Base-by-base conservation (phyloP, 495 filamentous ascomycete species). In the Penicillium paxilli region DNA sequence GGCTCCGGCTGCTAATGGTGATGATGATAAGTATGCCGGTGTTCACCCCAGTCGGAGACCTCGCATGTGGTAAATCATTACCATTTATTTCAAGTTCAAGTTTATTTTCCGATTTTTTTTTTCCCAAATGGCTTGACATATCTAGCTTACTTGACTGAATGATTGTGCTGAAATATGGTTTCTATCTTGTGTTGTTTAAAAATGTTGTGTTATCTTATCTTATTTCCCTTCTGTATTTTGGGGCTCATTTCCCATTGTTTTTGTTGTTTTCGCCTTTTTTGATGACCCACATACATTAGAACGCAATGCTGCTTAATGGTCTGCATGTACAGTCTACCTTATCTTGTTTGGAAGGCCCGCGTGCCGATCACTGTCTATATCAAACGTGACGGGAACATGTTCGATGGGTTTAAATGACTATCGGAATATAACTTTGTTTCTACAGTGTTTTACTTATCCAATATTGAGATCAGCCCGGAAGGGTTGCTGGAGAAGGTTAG, bases 41-140 rank as follows among this genome's bases (percentile, higher is more conserved):
- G 67, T 87, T 11, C 85, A 87, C 66, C 84, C 85, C 2, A 87
- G 84, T 61, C 74, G 84, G 22, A 71, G 80, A 62, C 64, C 56
- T n/a, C 70, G 70, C 46, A 73, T 88, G 62, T 64, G 57, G 35
- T 70, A 60, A 44, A 48, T n/a, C 17, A 6, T 9, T 12, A 10
- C n/a, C n/a, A n/a, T n/a, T n/a, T n/a, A n/a, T n/a, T n/a, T n/a
- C n/a, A n/a, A n/a, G n/a, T n/a, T n/a, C n/a, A n/a, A n/a, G n/a
- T n/a, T n/a, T n/a, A n/a, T n/a, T n/a, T n/a, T n/a, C n/a, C n/a
- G n/a, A n/a, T n/a, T n/a, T n/a, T n/a, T n/a, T n/a, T n/a, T n/a
- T n/a, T n/a, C n/a, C n/a, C n/a, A n/a, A n/a, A n/a, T n/a, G n/a
- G n/a, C n/a, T n/a, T n/a, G n/a, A n/a, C n/a, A n/a, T n/a, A n/a